Conservation (phyloP, 176 grass and related monocot species). For the Lolium multiflorum region DNA sequence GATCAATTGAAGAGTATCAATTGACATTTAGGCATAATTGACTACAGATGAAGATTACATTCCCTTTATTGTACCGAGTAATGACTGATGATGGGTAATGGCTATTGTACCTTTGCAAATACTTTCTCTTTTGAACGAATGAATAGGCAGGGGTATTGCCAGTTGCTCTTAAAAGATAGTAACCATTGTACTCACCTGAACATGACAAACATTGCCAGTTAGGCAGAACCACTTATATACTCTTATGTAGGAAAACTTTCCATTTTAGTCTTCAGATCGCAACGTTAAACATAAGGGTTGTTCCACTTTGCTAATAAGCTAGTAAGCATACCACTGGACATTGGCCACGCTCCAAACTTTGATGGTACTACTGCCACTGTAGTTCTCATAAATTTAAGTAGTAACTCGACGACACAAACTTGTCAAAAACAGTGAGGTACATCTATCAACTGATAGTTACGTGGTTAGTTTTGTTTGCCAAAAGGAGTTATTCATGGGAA, state of each 20-base stretch:
- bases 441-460: not conserved
- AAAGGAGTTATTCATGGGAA: not conserved
- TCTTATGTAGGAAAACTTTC: not conserved
- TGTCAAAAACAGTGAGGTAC: not conserved
- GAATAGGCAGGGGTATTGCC: not conserved
- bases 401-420: not conserved
- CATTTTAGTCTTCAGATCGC: not conserved
- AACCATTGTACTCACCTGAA: not conserved
- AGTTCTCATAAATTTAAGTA: constrained; percentile 4
- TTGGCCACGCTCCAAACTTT: not conserved
- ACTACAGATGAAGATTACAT: not conserved
- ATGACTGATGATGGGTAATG: constrained; percentile 2
- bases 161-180: not conserved
- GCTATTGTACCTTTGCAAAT: not conserved
- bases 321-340: not conserved
- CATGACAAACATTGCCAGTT: not conserved
- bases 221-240: not conserved
- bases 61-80: constrained; percentile 2
- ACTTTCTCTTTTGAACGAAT: not conserved
- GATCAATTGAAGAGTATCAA: not conserved
- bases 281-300: not conserved
- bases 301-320: constrained; percentile 2
- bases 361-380: not conserved
- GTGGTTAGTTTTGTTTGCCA: not conserved
- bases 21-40: not conserved